Evolutionary conservation across 768 basidiomycete genomes (phyloP).

Genomic region (Boletales sp.): DNA sequence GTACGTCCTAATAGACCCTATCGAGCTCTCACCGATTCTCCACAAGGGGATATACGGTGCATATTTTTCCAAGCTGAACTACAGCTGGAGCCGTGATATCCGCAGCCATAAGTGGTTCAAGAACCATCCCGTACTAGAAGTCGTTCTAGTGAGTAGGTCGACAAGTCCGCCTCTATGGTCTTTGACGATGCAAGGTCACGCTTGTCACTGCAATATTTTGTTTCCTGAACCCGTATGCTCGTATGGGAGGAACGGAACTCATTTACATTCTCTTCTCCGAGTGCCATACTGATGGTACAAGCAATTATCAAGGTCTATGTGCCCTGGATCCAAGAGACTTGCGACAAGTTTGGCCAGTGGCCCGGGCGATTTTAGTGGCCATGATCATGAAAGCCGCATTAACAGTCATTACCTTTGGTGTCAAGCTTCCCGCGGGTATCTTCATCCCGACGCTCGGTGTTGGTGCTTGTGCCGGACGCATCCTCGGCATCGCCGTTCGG

Average conservation of each 20-base stretch:
- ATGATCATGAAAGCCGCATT: constrained; percentile 78
- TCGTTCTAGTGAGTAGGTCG: constrained; percentile 57
- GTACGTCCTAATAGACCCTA: constrained; percentile 39
- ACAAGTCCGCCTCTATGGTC: background rate
- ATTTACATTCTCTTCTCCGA: constrained; percentile 90
- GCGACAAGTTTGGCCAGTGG: constrained; percentile 56
- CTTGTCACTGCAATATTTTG: constrained; percentile 71
- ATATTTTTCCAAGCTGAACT: constrained; percentile 87
- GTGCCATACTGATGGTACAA: constrained; percentile 57
- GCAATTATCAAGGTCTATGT: constrained; percentile 67
- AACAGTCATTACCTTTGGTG: constrained; percentile 89
- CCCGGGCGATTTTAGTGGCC: constrained; percentile 65
- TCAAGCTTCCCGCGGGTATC: constrained; percentile 89
- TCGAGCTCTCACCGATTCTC: constrained; percentile 5
- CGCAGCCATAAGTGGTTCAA: constrained; percentile 81
- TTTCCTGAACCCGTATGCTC: constrained; percentile 85
- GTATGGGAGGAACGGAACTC: constrained; percentile 94
- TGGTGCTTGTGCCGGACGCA: constrained; percentile 89
- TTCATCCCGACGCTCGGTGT: constrained; percentile 96
- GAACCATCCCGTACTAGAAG: constrained; percentile 77
- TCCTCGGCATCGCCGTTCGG: constrained; percentile 80
- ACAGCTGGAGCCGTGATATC: constrained; percentile 81
- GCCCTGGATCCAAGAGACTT: constrained; percentile 57
- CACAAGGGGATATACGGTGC: constrained; percentile 89
- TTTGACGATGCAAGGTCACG: constrained; percentile 55